phyloP scores from a whole-genome alignment of 768 basidiomycete genomes.

The Mycena haematopus region DNA sequence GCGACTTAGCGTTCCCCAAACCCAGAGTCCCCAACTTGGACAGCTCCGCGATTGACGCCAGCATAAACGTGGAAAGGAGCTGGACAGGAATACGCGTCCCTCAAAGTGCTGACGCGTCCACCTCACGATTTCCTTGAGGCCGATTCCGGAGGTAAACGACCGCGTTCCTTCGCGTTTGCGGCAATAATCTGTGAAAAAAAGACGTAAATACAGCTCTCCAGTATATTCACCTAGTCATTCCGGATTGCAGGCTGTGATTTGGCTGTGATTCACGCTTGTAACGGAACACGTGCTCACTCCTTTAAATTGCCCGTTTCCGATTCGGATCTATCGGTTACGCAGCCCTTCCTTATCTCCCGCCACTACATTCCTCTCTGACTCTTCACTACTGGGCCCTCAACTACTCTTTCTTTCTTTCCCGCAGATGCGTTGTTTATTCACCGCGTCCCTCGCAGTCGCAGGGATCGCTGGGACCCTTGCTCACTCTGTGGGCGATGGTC shows the following conservation, averaged over 20 bases:
- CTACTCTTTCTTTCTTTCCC: constrained; percentile 20
- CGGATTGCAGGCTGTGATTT: neutral
- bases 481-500: constrained; percentile 45
- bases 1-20: too few species aligned
- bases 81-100: constrained; percentile 6
- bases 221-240: neutral
- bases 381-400: constrained; percentile 13
- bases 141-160: constrained; percentile 4
- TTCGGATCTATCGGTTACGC: constrained; percentile 1
- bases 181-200: neutral
- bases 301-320: neutral
- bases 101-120: constrained; percentile 6
- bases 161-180: constrained; percentile 7
- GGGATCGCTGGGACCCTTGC: constrained; percentile 65
- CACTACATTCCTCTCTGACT: neutral
- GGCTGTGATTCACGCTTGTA: too few species aligned
- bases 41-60: too few species aligned
- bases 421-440: constrained; percentile 69
- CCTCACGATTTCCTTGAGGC: constrained; percentile 1
- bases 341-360: constrained; percentile 1
- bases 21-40: too few species aligned
- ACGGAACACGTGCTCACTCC: neutral
- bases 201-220: neutral
- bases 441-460: constrained; percentile 65
- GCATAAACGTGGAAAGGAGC: neutral